Evolutionary conservation across 1,139 yeast species (phyloP).

Genomic region (Zygosaccharomyces sapae): DNA sequence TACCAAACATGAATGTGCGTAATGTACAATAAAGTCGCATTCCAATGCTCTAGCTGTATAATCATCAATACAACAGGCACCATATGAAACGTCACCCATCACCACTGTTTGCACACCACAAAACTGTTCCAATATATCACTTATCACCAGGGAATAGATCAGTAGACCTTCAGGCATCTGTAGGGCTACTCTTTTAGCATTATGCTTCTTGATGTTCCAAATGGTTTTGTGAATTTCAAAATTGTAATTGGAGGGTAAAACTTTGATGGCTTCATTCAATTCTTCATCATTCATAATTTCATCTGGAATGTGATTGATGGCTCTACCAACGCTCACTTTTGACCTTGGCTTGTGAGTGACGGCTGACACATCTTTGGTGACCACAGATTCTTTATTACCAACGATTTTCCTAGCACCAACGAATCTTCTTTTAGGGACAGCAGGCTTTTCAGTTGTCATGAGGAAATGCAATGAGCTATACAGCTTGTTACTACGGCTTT

Average conservation of each 20-base stretch:
- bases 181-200: slow-evolving; percentile 76
- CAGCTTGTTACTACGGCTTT: too few relatives aligned
- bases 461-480: neutral
- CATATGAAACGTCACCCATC: slow-evolving; percentile 98
- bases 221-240: slow-evolving; percentile 94
- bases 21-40: slow-evolving; percentile 92
- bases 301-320: slow-evolving; percentile 84
- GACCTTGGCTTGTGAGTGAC: slow-evolving; percentile 34
- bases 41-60: slow-evolving; percentile 88
- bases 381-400: slow-evolving; percentile 7
- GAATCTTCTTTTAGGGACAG: slow-evolving; percentile 41
- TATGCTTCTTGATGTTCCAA: slow-evolving; percentile 77
- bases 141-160: slow-evolving; percentile 76
- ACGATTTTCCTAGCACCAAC: slow-evolving; percentile 40
- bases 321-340: slow-evolving; percentile 43
- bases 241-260: slow-evolving; percentile 86
- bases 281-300: slow-evolving; percentile 78
- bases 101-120: slow-evolving; percentile 83
- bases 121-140: slow-evolving; percentile 90
- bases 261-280: slow-evolving; percentile 70
- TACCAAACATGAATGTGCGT: slow-evolving; percentile 95
- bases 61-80: slow-evolving; percentile 98
- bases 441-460: slow-evolving; percentile 8
- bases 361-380: slow-evolving; percentile 22
- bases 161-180: slow-evolving; percentile 98